Evolutionary conservation across 2,329 filamentous ascomycete genomes (phyloP).

Genomic region (Aspergillus intermedius): DNA sequence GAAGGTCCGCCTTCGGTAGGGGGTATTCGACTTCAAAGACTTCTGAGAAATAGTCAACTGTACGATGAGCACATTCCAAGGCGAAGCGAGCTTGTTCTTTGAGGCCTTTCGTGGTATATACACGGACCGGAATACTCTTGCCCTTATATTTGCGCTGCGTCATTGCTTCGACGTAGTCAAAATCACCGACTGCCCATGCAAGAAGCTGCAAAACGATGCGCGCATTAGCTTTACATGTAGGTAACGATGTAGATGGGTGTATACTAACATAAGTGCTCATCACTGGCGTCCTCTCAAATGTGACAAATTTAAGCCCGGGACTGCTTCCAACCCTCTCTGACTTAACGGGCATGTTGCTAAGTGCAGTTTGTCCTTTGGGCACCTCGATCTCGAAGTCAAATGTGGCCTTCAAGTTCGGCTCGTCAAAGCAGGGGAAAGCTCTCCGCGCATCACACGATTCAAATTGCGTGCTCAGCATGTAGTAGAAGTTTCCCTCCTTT

Average conservation of each 20-base stretch:
- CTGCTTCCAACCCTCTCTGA: conserved; percentile 63
- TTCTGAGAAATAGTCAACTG: conserved; percentile 94
- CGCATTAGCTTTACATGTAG: neutral
- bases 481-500: conserved; percentile 58
- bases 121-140: conserved; percentile 82
- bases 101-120: conserved; percentile 92
- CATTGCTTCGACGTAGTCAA: conserved; percentile 89
- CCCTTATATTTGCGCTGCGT: conserved; percentile 88
- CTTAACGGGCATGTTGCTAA: conserved; percentile 95
- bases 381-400: conserved; percentile 93
- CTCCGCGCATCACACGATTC: conserved; percentile 91
- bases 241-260: neutral
- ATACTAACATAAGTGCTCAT: conserved; percentile 73
- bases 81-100: conserved; percentile 88
- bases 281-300: conserved; percentile 75
- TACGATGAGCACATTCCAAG: conserved; percentile 81
- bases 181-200: conserved; percentile 93
- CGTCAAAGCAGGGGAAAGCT: conserved; percentile 96
- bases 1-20: conserved; percentile 81
- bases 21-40: conserved; percentile 90
- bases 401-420: conserved; percentile 92
- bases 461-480: conserved; percentile 92
- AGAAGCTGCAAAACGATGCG: conserved; percentile 56
- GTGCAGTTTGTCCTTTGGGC: conserved; percentile 75
- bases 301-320: conserved; percentile 56